Evolutionary conservation across 805 yeast genomes (phyloP).

Genomic region (Kodamaea fukazawae): DNA sequence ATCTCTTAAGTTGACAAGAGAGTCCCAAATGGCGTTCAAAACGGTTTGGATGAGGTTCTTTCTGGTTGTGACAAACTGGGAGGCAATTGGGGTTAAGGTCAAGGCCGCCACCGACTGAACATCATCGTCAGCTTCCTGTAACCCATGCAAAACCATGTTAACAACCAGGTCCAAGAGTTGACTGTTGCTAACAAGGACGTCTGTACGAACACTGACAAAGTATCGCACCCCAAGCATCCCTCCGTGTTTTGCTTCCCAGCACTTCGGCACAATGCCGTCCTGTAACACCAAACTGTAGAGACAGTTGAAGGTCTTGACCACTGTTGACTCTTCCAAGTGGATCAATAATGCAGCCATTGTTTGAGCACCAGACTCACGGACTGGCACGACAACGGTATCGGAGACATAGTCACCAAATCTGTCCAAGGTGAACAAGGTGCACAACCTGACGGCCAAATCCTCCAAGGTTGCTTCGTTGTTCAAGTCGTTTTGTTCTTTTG

Average conservation of each 20-base stretch:
- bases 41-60: slow-evolving; percentile 48
- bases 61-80: slow-evolving; percentile 73
- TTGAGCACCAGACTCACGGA: slow-evolving; percentile 94
- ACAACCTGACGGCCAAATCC: slow-evolving; percentile 79
- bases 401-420: slow-evolving; percentile 96
- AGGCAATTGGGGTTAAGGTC: slow-evolving; percentile 83
- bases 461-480: slow-evolving; percentile 73
- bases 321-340: slow-evolving; percentile 62
- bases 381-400: slow-evolving; percentile 98
- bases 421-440: slow-evolving; percentile 87
- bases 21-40: slow-evolving; percentile 82
- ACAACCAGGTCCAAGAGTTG: slow-evolving; percentile 68
- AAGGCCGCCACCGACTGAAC: slow-evolving; percentile 97
- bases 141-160: slow-evolving; percentile 81
- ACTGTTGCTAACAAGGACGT: slow-evolving; percentile 60
- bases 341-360: slow-evolving; percentile 82
- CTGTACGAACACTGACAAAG: slow-evolving; percentile 85
- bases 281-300: slow-evolving; percentile 72
- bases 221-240: slow-evolving; percentile 93
- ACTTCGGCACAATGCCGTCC: slow-evolving; percentile 46
- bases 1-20: slow-evolving; percentile 79
- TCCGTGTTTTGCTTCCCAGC: slow-evolving; percentile 99
- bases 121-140: slow-evolving; percentile 79
- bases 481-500: slow-evolving; percentile 57
- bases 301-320: slow-evolving; percentile 60